These are phyloP conservation scores for Exophiala viscosa DNA, from an alignment of 2,329 filamentous ascomycete genomes.

Conservation along the genomic window DNA sequence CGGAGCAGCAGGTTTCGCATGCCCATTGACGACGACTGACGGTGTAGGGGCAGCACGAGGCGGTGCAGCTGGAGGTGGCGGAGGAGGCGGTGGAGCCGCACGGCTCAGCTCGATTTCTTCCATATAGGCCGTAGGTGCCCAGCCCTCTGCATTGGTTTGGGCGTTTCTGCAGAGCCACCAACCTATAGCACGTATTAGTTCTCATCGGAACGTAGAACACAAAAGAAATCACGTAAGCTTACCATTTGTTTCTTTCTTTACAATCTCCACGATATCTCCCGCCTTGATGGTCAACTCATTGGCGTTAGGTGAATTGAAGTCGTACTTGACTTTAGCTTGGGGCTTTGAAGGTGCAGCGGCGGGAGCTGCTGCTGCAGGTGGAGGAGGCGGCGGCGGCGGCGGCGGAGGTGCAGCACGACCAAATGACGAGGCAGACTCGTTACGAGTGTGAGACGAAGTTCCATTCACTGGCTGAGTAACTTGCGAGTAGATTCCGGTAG, in stretches of 20 bases:
- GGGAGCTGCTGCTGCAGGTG: slow-evolving; percentile 64
- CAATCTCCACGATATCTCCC: slow-evolving; percentile 78
- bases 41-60: slow-evolving; percentile 59
- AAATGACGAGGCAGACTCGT: slow-evolving; percentile 50
- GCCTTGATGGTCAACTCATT: slow-evolving; percentile 80
- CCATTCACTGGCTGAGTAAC: slow-evolving; percentile 45
- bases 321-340: slow-evolving; percentile 85
- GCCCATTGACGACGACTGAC: slow-evolving; percentile 37
- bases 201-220: neutral
- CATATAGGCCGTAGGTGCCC: slow-evolving; percentile 91
- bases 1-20: slow-evolving; percentile 1
- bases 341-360: slow-evolving; percentile 62
- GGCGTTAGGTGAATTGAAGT: slow-evolving; percentile 77
- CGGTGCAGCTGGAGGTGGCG: slow-evolving; percentile 45
- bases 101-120: slow-evolving; percentile 66
- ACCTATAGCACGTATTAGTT: slow-evolving; percentile 51
- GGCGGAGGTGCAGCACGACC: slow-evolving; percentile 47
- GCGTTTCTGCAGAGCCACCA: slow-evolving; percentile 91
- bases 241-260: slow-evolving; percentile 97
- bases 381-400: slow-evolving; percentile 61
- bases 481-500: neutral
- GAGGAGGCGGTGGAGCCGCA: slow-evolving; percentile 57
- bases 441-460: slow-evolving; percentile 50
- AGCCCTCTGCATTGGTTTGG: slow-evolving; percentile 70
- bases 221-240: slow-evolving; percentile 37